These are phyloP conservation scores for Chalaropsis thielavioides DNA, from an alignment of 2,329 filamentous ascomycete species.

Conservation along the genomic window DNA sequence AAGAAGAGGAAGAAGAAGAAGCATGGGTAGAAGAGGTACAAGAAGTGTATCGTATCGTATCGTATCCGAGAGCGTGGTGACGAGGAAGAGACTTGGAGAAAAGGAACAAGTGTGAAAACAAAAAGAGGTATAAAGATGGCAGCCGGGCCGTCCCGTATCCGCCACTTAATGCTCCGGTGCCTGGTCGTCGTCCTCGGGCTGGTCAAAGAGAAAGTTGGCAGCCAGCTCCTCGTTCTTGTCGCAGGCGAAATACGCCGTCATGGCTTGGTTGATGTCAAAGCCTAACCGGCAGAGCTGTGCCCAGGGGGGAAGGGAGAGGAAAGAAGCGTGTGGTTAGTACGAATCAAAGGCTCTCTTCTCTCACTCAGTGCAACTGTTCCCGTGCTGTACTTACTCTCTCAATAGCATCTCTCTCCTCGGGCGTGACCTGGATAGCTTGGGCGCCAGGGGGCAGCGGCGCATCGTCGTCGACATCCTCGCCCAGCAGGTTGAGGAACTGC, in stretches of 20 bases:
- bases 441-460: slow-evolving; percentile 74
- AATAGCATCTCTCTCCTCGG: slow-evolving; percentile 93
- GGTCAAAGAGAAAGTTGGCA: slow-evolving; percentile 95
- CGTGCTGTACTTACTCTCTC: slow-evolving; percentile 52
- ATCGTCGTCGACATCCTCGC: slow-evolving; percentile 76
- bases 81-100: not conserved
- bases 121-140: not conserved
- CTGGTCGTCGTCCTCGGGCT: slow-evolving; percentile 70
- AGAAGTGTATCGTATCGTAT: not conserved
- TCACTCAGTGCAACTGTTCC: slow-evolving; percentile 88
- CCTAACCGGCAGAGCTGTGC: slow-evolving; percentile 74
- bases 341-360: slow-evolving; percentile 34
- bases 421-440: slow-evolving; percentile 79
- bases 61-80: not conserved
- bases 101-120: not conserved
- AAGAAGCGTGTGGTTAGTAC: not conserved
- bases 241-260: slow-evolving; percentile 97
- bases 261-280: slow-evolving; percentile 83
- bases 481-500: slow-evolving; percentile 78
- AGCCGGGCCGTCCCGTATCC: not conserved
- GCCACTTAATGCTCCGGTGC: slow-evolving; percentile 21
- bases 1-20: not conserved
- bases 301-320: too few species aligned
- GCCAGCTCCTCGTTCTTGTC: slow-evolving; percentile 99
- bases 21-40: not conserved